Base-by-base conservation (phyloP, 2,329 filamentous ascomycete genomes). In the Pseudopithomyces maydicus region DNA sequence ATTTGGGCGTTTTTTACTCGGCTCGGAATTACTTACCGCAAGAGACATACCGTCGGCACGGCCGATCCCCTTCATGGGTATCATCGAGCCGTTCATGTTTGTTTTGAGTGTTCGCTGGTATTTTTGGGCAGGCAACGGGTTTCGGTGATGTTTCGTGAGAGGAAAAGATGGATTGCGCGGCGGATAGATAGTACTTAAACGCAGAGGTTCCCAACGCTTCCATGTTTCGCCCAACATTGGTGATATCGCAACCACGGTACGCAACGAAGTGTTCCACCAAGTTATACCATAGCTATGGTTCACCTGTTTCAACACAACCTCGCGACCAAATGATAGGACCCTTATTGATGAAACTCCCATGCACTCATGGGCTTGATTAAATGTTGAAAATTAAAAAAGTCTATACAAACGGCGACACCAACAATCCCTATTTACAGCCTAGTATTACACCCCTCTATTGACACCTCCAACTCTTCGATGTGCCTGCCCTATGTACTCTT, bases 401-500 rank as follows among this genome's bases (percentile, higher is more conserved):
- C 29, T n/a, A 11, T 17, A 6, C n/a, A 41, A 14, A 20, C 36
- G 39, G 22, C 35, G 35, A 36, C 35, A 4, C 11, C 35, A 36
- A 36, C 32, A 36, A 17, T 6, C n/a, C 38, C n/a, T 17, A 15
- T 19, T 17, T 19, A 15, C 14, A 41, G 11, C 38, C 38, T 29
- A 29, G 10, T 19, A 19, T 10, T 19, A 41, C 33, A 23, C 33
- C 32, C 3, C 12, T 8, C 14, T 19, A 33, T 20, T 15, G 12
- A 15, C 26, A 33, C 5, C 23, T 33, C 43, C 6, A 19, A 17
- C 29, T 14, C n/a, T 29, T 5, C 26, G 8, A 4, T 29, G 5
- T 8, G 8, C 26, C 26, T 8, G 11, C 2, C 47, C 35, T 14
- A 50, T 20, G 22, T 17, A 14, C 35, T 19, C 56, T 70, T 64